phyloP scores from a whole-genome alignment of 2,329 filamentous ascomycete species.

The Talaromyces piceae region DNA sequence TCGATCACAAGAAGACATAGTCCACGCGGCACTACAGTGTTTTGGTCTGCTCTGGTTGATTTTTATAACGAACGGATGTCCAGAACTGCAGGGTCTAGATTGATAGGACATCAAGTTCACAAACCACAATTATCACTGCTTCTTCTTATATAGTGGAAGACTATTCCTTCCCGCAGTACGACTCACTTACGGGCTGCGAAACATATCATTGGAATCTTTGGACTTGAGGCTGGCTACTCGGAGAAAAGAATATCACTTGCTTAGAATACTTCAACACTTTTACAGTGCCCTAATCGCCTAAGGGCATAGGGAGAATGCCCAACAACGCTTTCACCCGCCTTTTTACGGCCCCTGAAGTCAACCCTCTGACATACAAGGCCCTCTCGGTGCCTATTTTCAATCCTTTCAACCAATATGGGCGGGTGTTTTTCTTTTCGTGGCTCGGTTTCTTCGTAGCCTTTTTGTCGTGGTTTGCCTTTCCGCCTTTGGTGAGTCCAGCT shows the following conservation, averaged over 20 bases:
- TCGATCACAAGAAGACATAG: background rate
- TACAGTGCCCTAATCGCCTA: background rate
- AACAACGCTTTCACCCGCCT: constrained; percentile 21
- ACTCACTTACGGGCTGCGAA: background rate
- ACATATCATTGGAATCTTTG: background rate
- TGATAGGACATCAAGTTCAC: background rate
- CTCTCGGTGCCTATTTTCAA: constrained; percentile 73
- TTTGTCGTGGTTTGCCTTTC: constrained; percentile 86
- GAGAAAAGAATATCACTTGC: background rate
- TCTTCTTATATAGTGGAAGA: background rate
- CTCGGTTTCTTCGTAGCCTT: constrained; percentile 81
- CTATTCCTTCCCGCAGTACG: background rate
- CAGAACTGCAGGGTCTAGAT: background rate
- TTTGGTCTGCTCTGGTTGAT: background rate
- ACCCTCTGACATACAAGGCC: constrained; percentile 78
- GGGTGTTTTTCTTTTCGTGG: constrained; percentile 87
- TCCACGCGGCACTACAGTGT: background rate
- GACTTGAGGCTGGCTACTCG: background rate
- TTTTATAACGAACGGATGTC: background rate
- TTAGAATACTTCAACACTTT: background rate
- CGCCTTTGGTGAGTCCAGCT: constrained; percentile 58
- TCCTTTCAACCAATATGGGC: constrained; percentile 68
- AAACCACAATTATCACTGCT: background rate
- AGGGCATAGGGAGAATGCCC: constrained; percentile 12
- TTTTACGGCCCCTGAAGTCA: constrained; percentile 59